Evolutionary conservation across 2,329 filamentous ascomycete genomes (phyloP), one percentile per base, ranked within the genome.

Genomic region (Decorospora gaudefroyi): DNA sequence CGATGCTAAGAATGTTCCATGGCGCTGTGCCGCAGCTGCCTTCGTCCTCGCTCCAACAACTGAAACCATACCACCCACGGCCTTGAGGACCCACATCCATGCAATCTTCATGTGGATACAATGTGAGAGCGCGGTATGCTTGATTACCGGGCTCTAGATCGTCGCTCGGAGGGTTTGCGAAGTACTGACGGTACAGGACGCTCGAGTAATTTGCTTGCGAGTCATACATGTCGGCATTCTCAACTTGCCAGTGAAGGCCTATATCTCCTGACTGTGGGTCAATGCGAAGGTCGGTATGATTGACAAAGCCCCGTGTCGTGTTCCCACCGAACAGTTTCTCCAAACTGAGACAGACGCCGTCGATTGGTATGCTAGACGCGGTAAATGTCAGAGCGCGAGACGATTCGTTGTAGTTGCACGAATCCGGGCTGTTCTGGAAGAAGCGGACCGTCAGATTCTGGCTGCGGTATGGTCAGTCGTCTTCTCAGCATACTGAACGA

Each of bases 191-290:
- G 26, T 39, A 39, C 12, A 39, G 17, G 10, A 39, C 18, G 7
- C 26, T 10, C 6, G 36, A 25, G 26, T 39, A 39, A 4, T 39
- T 39, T 12, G 16, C 26, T 19, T 29, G 27, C 11, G 16, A 6
- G 10, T 39, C 36, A n/a, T 30, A 39, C 4, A 13, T 30, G 13
- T 39, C 36, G 1, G 7, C 6, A 19, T 39, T 39, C 12, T n/a
- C 11, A 19, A 39, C 12, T n/a, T 29, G 27, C 36, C 36, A 39
- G 36, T 39, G 18, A 3, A 39, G 29, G 9, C 35, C 35, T 8
- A 25, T 16, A 12, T 38, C 23, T 15, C 27, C 26, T n/a, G n/a
- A n/a, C n/a, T n/a, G 18, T 18, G 2, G 25, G 13, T 21, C 9
- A 6, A 13, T 4, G 10, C 36, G 13, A 30, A 9, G 13, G 29